phyloP scores from a whole-genome alignment of 2,329 filamentous ascomycete genomes.

The Tolypocladium guangdongense region DNA sequence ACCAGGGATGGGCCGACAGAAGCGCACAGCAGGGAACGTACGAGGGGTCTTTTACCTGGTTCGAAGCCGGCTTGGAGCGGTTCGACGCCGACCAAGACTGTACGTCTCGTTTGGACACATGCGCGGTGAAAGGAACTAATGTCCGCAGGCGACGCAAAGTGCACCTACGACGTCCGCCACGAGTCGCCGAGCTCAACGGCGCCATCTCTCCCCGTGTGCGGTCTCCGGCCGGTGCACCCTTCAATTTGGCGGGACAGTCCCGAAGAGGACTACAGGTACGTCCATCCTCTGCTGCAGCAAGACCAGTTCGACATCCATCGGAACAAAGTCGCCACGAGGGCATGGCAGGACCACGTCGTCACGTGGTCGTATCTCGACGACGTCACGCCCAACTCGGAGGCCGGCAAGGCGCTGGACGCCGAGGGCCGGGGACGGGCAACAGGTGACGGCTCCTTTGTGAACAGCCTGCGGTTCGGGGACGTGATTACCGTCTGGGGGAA shows the following conservation, averaged over 20 bases:
- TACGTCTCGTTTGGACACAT: constrained; percentile 7
- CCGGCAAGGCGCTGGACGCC: constrained; percentile 23
- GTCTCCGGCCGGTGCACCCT: constrained; percentile 26
- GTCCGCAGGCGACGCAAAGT: constrained; percentile 15
- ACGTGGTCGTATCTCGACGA: constrained; percentile 44
- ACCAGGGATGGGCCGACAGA: constrained; percentile 46
- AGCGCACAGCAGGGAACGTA: constrained; percentile 26
- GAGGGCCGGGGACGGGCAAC: constrained; percentile 40
- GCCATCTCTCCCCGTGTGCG: constrained; percentile 19
- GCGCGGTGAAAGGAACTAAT: constrained; percentile 1
- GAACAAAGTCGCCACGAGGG: constrained; percentile 27
- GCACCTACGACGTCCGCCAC: constrained; percentile 17
- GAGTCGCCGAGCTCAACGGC: constrained; percentile 9
- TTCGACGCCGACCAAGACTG: constrained; percentile 29
- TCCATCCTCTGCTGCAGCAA: constrained; percentile 24
- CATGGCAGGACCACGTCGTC: constrained; percentile 31
- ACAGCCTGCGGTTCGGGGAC: constrained; percentile 45
- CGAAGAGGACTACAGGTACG: constrained; percentile 17
- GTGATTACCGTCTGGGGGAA: constrained; percentile 52
- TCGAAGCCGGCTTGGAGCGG: constrained; percentile 49
- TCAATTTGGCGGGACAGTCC: constrained; percentile 7
- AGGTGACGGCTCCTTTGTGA: constrained; percentile 44
- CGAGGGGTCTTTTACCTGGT: constrained; percentile 47
- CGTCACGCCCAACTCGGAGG: constrained; percentile 29
- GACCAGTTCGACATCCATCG: constrained; percentile 34